Evolutionary conservation across 2,329 filamentous ascomycete genomes (phyloP).

Genomic region (Penicillium griseofulvum): DNA sequence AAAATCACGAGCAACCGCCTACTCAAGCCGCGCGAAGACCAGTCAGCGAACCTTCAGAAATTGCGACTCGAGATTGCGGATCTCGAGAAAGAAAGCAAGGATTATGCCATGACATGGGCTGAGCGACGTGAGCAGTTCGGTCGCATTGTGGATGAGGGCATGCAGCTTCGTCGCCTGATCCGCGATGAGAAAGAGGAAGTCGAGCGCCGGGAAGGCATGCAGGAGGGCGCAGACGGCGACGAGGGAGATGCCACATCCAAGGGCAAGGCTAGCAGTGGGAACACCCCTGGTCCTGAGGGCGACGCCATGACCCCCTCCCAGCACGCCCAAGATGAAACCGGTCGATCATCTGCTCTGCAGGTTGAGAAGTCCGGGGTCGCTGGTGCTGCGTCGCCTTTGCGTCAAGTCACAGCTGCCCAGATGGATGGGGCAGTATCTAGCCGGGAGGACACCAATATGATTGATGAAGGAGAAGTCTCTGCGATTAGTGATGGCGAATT

Average conservation of each 20-base stretch:
- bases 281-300: conserved; percentile 51
- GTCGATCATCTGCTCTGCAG: conserved; percentile 26
- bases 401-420: conserved; percentile 35
- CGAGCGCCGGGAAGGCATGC: conserved; percentile 79
- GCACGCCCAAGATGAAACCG: conserved; percentile 33
- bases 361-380: conserved; percentile 33
- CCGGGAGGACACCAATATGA: conserved; percentile 60
- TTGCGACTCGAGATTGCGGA: conserved; percentile 85
- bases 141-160: conserved; percentile 86
- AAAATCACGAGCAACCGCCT: conserved; percentile 79
- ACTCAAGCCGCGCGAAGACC: conserved; percentile 79
- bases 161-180: conserved; percentile 78
- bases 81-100: conserved; percentile 76
- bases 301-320: conserved; percentile 43
- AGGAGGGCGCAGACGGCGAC: conserved; percentile 59
- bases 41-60: conserved; percentile 72
- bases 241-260: conserved; percentile 52
- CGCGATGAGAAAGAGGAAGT: conserved; percentile 95
- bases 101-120: conserved; percentile 78
- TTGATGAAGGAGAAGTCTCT: conserved; percentile 49
- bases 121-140: conserved; percentile 85
- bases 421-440: conserved; percentile 41
- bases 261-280: conserved; percentile 48
- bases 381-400: conserved; percentile 38
- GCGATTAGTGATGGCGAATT: conserved; percentile 34